A percentile compares a stretch with the other conserved stretches of the same genome.
phyloP scores from a whole-genome alignment of 176 grass and related monocot species.

The Triticum monococcum region DNA sequence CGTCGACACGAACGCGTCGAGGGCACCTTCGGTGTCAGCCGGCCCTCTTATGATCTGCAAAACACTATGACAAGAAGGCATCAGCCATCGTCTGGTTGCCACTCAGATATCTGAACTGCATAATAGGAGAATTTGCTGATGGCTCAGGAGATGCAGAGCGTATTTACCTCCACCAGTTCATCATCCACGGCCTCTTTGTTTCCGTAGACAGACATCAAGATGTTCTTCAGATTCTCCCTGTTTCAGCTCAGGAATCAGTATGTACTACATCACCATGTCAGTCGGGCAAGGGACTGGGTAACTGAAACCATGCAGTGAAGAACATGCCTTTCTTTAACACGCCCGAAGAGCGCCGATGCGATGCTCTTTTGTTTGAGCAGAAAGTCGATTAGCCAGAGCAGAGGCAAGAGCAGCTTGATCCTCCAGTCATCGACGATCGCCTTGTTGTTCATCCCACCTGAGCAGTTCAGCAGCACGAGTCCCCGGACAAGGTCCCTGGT shows the following conservation, averaged over 20 bases:
- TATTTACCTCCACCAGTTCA: conserved; percentile 64
- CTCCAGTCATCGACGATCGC: conserved; percentile 97
- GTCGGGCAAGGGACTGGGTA: neutral
- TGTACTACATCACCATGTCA: neutral
- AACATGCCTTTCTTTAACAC: conserved; percentile 64
- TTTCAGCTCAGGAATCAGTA: neutral
- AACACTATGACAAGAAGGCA: neutral
- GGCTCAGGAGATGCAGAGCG: neutral
- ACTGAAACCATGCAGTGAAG: neutral
- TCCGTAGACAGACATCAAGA: conserved; percentile 66
- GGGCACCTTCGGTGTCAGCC: conserved; percentile 64
- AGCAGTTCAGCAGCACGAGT: conserved; percentile 83
- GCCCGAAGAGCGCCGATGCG: conserved; percentile 69
- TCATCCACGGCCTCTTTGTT: conserved; percentile 80
- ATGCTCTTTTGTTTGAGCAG: conserved; percentile 71
- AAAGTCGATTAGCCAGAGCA: conserved; percentile 84
- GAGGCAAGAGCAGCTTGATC: conserved; percentile 75
- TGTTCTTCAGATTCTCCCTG: conserved; percentile 75
- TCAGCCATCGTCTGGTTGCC: neutral
- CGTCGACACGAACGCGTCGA: conserved; percentile 90
- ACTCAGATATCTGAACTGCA: neutral
- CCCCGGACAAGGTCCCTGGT: conserved; percentile 57
- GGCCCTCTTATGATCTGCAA: conserved; percentile 68
- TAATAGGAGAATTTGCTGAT: neutral
- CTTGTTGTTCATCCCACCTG: conserved; percentile 98